A percentile compares a stretch with the other conserved stretches of the same genome.
These are phyloP conservation scores for Cicer pinnatifidum DNA, from an alignment of 306 rosid genomes.

Conservation along the genomic window DNA sequence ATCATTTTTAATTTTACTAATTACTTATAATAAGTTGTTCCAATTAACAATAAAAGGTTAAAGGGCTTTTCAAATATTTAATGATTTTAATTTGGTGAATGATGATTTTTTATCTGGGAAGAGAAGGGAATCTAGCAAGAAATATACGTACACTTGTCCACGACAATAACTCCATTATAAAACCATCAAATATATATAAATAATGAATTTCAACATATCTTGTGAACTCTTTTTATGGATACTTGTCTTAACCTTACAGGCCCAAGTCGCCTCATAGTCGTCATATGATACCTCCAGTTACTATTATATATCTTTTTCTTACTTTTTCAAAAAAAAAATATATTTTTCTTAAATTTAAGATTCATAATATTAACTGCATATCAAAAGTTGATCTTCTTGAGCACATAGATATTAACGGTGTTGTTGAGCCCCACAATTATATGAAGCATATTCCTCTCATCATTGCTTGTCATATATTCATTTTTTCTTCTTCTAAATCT, in stretches of 20 bases:
- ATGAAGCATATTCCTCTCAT: conserved; percentile 55
- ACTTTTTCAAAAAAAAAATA: too few species aligned
- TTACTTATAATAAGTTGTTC: too few species aligned
- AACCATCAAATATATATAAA: conserved; percentile 18
- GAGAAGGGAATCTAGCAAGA: too few species aligned
- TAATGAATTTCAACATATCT: conserved; percentile 40
- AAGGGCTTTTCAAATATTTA: too few species aligned
- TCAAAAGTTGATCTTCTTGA: conserved; percentile 50
- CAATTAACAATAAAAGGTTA: too few species aligned
- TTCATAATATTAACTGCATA: conserved; percentile 27
- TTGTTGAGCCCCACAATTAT: conserved; percentile 55
- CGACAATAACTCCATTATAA: conserved; percentile 1
- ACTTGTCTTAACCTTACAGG: conserved; percentile 61
- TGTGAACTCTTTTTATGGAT: conserved; percentile 59
- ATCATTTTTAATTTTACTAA: too few species aligned
- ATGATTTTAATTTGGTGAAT: too few species aligned
- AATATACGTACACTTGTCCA: conserved; percentile 24
- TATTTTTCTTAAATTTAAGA: too few species aligned
- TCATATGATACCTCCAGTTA: conserved; percentile 49
- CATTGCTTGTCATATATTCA: conserved; percentile 36
- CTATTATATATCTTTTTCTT: conserved; percentile 12
- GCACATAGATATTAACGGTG: conserved; percentile 63
- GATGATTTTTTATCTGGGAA: too few species aligned
- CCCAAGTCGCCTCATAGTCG: conserved; percentile 54
- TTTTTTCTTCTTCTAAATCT: not conserved